Conservation (phyloP, 2,329 filamentous ascomycete genomes). For the Pestalotiopsis sp. region DNA sequence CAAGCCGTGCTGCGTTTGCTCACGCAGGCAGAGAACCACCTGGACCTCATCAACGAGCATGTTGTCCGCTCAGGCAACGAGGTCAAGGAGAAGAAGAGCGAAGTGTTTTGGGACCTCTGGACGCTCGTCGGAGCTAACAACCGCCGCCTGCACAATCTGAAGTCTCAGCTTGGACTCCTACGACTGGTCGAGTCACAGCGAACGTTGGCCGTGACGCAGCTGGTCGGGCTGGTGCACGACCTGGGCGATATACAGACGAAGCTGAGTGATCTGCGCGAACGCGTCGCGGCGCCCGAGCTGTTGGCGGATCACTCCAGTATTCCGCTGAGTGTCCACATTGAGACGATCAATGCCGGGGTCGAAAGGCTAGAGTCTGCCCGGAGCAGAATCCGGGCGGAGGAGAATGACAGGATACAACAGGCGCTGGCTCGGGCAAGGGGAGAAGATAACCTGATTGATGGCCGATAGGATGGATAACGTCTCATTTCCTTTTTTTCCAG, state of each 20-base stretch:
- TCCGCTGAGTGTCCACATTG: conserved; percentile 74
- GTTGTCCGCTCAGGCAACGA: conserved; percentile 64
- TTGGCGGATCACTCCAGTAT: conserved; percentile 53
- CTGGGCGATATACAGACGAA: conserved; percentile 73
- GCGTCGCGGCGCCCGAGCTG: conserved; percentile 68
- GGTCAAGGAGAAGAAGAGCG: conserved; percentile 61
- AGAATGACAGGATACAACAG: conserved; percentile 59
- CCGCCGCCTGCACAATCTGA: conserved; percentile 60
- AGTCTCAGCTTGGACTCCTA: conserved; percentile 66
- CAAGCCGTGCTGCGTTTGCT: conserved; percentile 68
- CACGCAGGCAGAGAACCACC: conserved; percentile 67
- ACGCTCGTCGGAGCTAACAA: conserved; percentile 73
- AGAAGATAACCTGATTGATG: conserved; percentile 45
- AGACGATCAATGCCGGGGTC: conserved; percentile 72
- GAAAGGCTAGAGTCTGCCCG: conserved; percentile 71
- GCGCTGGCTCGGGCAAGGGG: conserved; percentile 51
- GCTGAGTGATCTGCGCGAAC: conserved; percentile 71
- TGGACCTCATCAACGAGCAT: conserved; percentile 71
- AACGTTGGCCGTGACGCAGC: conserved; percentile 65
- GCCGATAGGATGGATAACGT: conserved; percentile 17
- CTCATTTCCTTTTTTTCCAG: not conserved
- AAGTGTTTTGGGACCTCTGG: conserved; percentile 73
- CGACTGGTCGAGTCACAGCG: conserved; percentile 68
- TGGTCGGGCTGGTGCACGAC: conserved; percentile 71
- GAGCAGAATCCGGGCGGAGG: conserved; percentile 58